A percentile compares a stretch with the other conserved stretches of the same genome.
Conservation (phyloP, 2,329 filamentous ascomycete species). For the Alternaria arborescens region DNA sequence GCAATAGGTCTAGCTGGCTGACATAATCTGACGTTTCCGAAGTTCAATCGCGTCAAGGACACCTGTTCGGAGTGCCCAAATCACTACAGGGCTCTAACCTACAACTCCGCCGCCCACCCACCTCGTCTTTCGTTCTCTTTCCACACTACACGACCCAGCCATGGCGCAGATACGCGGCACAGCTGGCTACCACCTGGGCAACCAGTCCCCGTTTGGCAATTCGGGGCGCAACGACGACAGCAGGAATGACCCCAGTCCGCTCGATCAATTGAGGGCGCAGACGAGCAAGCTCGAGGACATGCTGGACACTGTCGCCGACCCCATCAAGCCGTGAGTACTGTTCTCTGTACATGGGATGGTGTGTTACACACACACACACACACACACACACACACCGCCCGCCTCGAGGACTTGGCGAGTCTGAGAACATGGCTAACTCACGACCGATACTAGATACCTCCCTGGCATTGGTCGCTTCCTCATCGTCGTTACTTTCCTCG, state of each 20-base stretch:
- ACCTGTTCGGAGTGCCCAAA: conserved; percentile 36
- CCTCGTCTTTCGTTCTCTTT: conserved; percentile 20
- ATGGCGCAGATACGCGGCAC: conserved; percentile 70
- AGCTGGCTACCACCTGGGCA: conserved; percentile 83
- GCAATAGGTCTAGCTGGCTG: conserved; percentile 23
- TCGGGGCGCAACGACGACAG: conserved; percentile 64
- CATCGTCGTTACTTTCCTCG: conserved; percentile 97
- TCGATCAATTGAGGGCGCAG: conserved; percentile 90
- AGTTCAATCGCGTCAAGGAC: conserved; percentile 20
- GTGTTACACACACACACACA: background rate
- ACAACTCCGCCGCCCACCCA: conserved; percentile 32
- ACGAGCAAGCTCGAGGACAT: conserved; percentile 98
- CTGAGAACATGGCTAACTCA: conserved; percentile 32
- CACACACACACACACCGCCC: conserved; percentile 4
- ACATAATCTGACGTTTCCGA: conserved; percentile 26
- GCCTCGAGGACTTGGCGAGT: background rate
- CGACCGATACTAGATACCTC: conserved; percentile 72
- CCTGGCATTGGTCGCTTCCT: conserved; percentile 95
- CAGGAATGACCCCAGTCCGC: conserved; percentile 74
- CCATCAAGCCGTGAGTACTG: conserved; percentile 85
- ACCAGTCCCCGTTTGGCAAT: conserved; percentile 75
- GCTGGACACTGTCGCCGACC: conserved; percentile 86
- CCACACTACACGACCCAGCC: conserved; percentile 29
- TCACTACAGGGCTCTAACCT: conserved; percentile 15
- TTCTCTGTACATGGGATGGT: conserved; percentile 7